Conservation (phyloP, 2,329 filamentous ascomycete genomes). For the Diaporthe nobilis region DNA sequence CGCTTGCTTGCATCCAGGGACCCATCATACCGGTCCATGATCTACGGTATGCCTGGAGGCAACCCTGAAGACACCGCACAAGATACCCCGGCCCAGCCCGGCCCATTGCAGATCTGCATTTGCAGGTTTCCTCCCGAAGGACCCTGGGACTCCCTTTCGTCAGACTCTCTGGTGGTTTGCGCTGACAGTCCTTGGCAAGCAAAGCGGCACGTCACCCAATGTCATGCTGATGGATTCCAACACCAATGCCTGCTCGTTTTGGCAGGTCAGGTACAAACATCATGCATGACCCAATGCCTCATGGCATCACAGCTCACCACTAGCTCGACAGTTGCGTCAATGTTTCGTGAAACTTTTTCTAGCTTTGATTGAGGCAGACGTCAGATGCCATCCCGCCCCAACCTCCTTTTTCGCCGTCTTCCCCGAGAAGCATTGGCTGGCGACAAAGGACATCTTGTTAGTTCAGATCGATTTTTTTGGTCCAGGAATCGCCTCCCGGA, state of each 20-base stretch:
- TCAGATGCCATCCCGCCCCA: background rate
- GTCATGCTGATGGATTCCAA: conserved; percentile 4
- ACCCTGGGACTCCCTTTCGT: conserved; percentile 19
- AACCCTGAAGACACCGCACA: conserved; percentile 1
- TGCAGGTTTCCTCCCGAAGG: conserved; percentile 2
- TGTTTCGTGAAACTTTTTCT: background rate
- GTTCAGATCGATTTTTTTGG: background rate
- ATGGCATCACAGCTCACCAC: conserved; percentile 15
- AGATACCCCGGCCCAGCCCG: conserved; percentile 4
- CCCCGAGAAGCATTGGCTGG: background rate
- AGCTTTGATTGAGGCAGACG: background rate
- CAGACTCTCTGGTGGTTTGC: background rate
- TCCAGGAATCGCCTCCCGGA: conserved; percentile 10
- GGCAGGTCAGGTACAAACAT: conserved; percentile 7
- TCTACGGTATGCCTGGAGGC: conserved; percentile 23
- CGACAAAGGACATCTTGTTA: too few relatives aligned
- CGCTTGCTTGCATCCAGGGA: conserved; percentile 25
- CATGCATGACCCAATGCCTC: background rate
- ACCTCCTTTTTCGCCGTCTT: background rate
- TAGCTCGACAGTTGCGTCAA: conserved; percentile 19
- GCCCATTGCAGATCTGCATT: conserved; percentile 16
- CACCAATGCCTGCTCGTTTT: conserved; percentile 8
- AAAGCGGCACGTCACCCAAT: conserved; percentile 31
- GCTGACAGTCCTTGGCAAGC: conserved; percentile 31
- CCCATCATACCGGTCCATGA: conserved; percentile 14